A percentile compares a stretch with the other conserved stretches of the same genome.
Evolutionary conservation across 257 asterid species (phyloP).

Genomic region (Nyctanthes arbortristis): DNA sequence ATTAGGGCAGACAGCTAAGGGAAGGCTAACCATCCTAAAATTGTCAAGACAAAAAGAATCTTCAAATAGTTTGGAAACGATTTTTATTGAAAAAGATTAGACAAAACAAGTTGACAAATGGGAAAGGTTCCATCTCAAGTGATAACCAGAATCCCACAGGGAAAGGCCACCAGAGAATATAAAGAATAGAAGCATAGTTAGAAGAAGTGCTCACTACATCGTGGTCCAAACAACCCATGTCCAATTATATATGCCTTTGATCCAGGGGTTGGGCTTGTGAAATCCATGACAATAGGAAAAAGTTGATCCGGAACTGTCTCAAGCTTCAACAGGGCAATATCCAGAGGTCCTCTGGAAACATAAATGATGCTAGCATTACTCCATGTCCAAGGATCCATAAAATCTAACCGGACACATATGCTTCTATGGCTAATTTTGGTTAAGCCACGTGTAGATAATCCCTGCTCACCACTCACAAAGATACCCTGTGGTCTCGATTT

Average conservation of each 20-base stretch:
- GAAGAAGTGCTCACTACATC: slow-evolving; percentile 61
- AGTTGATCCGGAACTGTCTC: slow-evolving; percentile 70
- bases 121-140: not conserved
- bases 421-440: slow-evolving; percentile 42
- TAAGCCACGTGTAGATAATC: slow-evolving; percentile 35
- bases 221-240: slow-evolving; percentile 98
- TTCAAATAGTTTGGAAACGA: not conserved
- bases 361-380: slow-evolving; percentile 74
- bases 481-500: slow-evolving; percentile 31
- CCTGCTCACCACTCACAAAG: slow-evolving; percentile 30
- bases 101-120: not conserved
- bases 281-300: slow-evolving; percentile 63
- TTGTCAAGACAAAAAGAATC: not conserved
- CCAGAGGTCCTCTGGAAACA: slow-evolving; percentile 90
- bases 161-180: not conserved
- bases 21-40: not conserved
- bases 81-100: not conserved
- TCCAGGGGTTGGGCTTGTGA: slow-evolving; percentile 71
- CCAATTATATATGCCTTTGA: slow-evolving; percentile 88
- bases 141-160: not conserved
- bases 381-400: slow-evolving; percentile 91
- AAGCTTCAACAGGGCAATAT: slow-evolving; percentile 86
- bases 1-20: not conserved
- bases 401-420: slow-evolving; percentile 78
- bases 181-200: not conserved